Percentiles rank a stretch among this genome's conserved stretches.
These are phyloP conservation scores for Fusarium nematophilum DNA, from an alignment of 2,329 filamentous ascomycete species.

Conservation along the genomic window DNA sequence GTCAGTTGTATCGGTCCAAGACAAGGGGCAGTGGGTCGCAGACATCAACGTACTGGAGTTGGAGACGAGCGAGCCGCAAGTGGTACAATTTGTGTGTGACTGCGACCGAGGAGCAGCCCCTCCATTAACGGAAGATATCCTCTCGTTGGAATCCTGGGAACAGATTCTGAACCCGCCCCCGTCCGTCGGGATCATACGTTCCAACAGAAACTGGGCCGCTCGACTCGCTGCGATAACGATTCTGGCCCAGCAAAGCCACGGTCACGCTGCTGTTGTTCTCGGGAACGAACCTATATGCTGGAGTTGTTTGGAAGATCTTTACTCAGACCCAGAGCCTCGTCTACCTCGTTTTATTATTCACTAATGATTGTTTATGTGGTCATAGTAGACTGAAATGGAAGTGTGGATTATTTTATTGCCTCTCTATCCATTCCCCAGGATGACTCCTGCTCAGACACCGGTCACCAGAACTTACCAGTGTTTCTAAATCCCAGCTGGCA, in stretches of 20 bases:
- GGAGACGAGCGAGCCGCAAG: not conserved
- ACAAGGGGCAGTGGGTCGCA: constrained; percentile 38
- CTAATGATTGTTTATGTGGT: no score
- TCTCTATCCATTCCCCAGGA: no score
- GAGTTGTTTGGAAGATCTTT: constrained; percentile 5
- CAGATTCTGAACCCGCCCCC: constrained; percentile 12
- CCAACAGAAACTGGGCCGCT: constrained; percentile 13
- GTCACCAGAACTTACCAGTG: no score
- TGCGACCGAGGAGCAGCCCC: not conserved
- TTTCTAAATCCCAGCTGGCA: no score
- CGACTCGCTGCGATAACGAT: constrained; percentile 8
- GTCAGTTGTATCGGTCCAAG: constrained; percentile 35
- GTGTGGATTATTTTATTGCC: no score
- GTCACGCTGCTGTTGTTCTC: constrained; percentile 5
- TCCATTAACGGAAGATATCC: not conserved
- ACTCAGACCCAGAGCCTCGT: constrained; percentile 11
- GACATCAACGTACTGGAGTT: constrained; percentile 34
- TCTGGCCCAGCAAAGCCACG: constrained; percentile 6
- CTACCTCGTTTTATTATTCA: constrained; percentile 9
- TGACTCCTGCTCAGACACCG: no score
- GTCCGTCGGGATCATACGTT: constrained; percentile 1
- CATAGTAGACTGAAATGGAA: no score
- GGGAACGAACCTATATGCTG: constrained; percentile 11
- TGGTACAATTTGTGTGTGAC: constrained; percentile 5
- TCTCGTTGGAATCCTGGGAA: constrained; percentile 21